Percentiles rank a stretch among this genome's conserved stretches.
Evolutionary conservation across 805 yeast genomes (phyloP).

Genomic region (Lipomyces starkeyi): DNA sequence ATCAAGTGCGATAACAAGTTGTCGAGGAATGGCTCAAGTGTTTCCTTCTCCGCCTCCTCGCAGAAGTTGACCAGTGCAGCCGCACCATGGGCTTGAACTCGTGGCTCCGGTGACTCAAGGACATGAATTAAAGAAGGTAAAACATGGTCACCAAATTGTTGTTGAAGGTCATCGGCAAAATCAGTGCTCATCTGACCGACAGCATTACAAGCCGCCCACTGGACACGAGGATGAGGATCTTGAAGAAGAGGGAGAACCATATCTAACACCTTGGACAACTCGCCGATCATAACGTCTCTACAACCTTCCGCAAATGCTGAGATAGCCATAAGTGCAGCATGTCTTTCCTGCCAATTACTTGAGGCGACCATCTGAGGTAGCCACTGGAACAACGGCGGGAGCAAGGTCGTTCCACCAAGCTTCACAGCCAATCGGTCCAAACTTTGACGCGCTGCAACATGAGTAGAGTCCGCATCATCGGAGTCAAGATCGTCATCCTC

Average conservation of each 20-base stretch:
- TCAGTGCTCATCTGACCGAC: slow-evolving; percentile 97
- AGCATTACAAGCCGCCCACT: slow-evolving; percentile 96
- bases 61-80: slow-evolving; percentile 96
- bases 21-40: slow-evolving; percentile 91
- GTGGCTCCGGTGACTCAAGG: slow-evolving; percentile 72
- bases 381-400: slow-evolving; percentile 83
- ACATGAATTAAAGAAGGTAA: slow-evolving; percentile 88
- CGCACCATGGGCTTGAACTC: slow-evolving; percentile 98
- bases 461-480: slow-evolving; percentile 83
- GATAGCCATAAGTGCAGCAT: slow-evolving; percentile 95
- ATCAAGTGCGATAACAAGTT: slow-evolving; percentile 74
- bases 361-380: slow-evolving; percentile 83
- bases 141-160: slow-evolving; percentile 75
- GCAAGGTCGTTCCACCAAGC: slow-evolving; percentile 81
- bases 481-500: slow-evolving; percentile 77
- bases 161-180: slow-evolving; percentile 80
- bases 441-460: slow-evolving; percentile 93
- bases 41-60: slow-evolving; percentile 86
- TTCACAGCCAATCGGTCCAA: slow-evolving; percentile 86
- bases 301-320: slow-evolving; percentile 98
- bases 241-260: slow-evolving; percentile 83
- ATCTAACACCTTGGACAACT: slow-evolving; percentile 80
- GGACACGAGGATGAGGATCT: slow-evolving; percentile 92
- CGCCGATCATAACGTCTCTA: slow-evolving; percentile 80
- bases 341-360: slow-evolving; percentile 88